Conservation (phyloP, 768 basidiomycete species). For the Suillus brevipes region DNA sequence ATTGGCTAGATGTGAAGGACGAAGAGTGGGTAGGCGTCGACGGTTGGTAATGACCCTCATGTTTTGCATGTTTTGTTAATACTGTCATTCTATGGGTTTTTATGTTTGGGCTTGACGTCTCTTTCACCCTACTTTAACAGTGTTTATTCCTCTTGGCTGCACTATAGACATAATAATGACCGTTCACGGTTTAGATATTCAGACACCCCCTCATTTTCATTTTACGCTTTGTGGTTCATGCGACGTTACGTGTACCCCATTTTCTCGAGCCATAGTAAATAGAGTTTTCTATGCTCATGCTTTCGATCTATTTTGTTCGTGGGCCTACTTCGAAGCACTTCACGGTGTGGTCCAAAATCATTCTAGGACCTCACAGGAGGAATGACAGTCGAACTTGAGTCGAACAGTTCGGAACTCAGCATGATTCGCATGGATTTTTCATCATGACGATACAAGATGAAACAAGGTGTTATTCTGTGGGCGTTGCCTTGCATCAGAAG, state of each 20-base stretch:
- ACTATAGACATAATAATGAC: not conserved
- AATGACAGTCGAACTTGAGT: not conserved
- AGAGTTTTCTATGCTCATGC: not conserved
- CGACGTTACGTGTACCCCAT: not conserved
- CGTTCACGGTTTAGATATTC: not conserved
- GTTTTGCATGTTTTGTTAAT: not conserved
- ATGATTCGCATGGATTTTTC: not conserved
- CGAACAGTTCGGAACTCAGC: not conserved
- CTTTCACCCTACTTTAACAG: constrained; percentile 5
- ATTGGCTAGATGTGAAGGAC: constrained; percentile 60
- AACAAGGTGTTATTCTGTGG: not conserved
- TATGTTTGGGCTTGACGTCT: constrained; percentile 11
- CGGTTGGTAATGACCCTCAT: constrained; percentile 27
- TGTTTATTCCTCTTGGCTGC: not conserved
- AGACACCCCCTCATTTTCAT: not conserved
- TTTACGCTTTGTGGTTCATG: not conserved
- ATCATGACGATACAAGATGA: not conserved
- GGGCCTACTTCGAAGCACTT: not conserved
- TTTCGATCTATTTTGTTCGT: not conserved
- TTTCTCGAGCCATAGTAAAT: not conserved
- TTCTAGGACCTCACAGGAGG: not conserved
- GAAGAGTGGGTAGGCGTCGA: constrained; percentile 28
- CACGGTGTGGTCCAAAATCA: not conserved
- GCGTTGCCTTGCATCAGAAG: not conserved
- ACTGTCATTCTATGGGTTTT: not conserved